Percentiles rank a stretch among this genome's conserved stretches.
Conservation (phyloP, 225 moss, liverwort and hornwort species). For the Anthoceros angustus region DNA sequence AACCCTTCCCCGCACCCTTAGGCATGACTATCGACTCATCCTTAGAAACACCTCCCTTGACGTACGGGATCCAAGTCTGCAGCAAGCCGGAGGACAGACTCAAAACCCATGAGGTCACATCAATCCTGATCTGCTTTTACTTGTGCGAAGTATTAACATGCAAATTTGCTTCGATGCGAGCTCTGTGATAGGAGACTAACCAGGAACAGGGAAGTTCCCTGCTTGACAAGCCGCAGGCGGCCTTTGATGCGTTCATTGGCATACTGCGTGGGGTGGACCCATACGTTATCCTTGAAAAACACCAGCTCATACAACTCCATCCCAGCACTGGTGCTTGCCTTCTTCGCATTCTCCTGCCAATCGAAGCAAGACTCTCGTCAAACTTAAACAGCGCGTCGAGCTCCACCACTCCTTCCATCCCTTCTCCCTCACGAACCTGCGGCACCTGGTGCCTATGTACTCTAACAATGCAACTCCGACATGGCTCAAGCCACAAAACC, state of each 20-base stretch:
- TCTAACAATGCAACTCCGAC: too few species aligned
- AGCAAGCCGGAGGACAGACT: not conserved
- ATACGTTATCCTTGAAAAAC: conserved; percentile 84
- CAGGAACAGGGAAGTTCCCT: conserved; percentile 80
- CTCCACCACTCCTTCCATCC: too few species aligned
- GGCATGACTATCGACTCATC: conserved; percentile 16
- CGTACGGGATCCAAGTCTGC: conserved; percentile 98
- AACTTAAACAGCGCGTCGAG: too few species aligned
- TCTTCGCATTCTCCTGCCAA: conserved; percentile 6
- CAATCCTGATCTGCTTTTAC: too few species aligned
- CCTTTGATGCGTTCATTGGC: conserved; percentile 78
- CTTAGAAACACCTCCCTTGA: conserved; percentile 27
- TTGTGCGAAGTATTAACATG: too few species aligned
- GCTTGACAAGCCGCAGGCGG: conserved; percentile 81
- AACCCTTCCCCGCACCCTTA: conserved; percentile 30
- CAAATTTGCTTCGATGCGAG: not conserved
- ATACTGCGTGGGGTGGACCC: conserved; percentile 71
- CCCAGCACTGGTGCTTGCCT: conserved; percentile 25
- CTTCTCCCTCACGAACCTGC: too few species aligned
- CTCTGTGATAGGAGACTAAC: conserved; percentile 12
- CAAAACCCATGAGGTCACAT: not conserved
- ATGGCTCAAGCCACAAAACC: too few species aligned
- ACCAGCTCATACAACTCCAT: conserved; percentile 78
- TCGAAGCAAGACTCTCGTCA: too few species aligned
- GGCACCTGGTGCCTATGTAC: too few species aligned